These are phyloP conservation scores for Phytophthora boehmeriae DNA, from an alignment of 352 stramenopile species.

Conservation along the genomic window DNA sequence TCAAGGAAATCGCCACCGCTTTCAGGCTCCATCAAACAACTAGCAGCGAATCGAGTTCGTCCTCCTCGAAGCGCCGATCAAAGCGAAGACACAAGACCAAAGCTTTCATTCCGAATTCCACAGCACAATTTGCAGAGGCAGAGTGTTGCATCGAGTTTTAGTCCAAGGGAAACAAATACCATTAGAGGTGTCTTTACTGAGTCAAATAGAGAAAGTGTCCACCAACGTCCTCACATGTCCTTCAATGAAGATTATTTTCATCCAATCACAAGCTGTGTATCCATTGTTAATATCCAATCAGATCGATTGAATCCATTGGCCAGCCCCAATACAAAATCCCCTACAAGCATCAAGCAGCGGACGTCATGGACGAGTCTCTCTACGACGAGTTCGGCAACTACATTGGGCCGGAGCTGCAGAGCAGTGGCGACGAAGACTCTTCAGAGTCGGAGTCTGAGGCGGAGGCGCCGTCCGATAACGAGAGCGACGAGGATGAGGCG, in stretches of 20 bases:
- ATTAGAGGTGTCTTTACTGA: slow-evolving; percentile 6
- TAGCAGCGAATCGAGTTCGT: neutral
- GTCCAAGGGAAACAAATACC: neutral
- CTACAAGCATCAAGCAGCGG: too few relatives aligned
- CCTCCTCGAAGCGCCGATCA: neutral
- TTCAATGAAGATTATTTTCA: slow-evolving; percentile 1
- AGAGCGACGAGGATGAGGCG: slow-evolving; percentile 40
- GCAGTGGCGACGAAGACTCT: slow-evolving; percentile 73
- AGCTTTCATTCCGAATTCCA: slow-evolving; percentile 16
- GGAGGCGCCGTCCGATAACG: slow-evolving; percentile 41
- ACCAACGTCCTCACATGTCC: neutral
- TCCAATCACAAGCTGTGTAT: neutral
- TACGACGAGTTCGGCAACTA: slow-evolving; percentile 99
- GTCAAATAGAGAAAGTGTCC: neutral
- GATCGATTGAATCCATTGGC: slow-evolving; percentile 18
- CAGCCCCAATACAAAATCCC: neutral
- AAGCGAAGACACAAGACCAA: neutral
- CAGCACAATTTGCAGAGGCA: slow-evolving; percentile 34
- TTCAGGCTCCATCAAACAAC: slow-evolving; percentile 34
- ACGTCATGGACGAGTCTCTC: slow-evolving; percentile 93
- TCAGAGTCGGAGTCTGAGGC: slow-evolving; percentile 53
- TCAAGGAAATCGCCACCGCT: neutral
- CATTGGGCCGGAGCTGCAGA: slow-evolving; percentile 97
- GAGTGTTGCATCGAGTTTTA: slow-evolving; percentile 46
- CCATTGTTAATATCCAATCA: slow-evolving; percentile 19